Percentiles rank a stretch among this genome's conserved stretches.
These are phyloP conservation scores for Cynara cardunculus DNA, from an alignment of 129 eudicot genomes.

Conservation along the genomic window DNA sequence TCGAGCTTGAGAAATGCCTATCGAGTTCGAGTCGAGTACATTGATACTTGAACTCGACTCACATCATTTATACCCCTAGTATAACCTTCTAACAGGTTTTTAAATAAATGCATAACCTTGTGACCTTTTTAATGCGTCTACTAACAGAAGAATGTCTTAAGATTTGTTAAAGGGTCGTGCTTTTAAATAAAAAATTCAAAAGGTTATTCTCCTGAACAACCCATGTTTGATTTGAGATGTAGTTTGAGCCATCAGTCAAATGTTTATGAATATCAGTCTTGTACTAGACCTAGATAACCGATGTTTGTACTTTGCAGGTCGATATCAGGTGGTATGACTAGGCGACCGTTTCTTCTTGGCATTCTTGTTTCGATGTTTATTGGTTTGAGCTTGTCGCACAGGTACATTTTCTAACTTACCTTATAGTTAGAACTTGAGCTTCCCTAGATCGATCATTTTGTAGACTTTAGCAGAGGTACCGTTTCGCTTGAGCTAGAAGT, in stretches of 20 bases:
- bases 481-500: neutral
- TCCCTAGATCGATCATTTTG: conserved; percentile 18
- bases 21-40: too few relatives aligned
- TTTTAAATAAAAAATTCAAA: too few relatives aligned
- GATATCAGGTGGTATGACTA: conserved; percentile 23
- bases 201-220: too few relatives aligned
- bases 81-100: too few relatives aligned
- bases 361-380: conserved; percentile 32
- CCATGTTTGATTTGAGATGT: neutral
- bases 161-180: too few relatives aligned
- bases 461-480: conserved; percentile 12
- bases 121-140: too few relatives aligned
- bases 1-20: too few relatives aligned
- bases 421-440: conserved; percentile 6
- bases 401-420: conserved; percentile 18
- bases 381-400: conserved; percentile 18
- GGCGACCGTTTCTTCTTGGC: conserved; percentile 22
- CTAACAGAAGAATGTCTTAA: too few relatives aligned
- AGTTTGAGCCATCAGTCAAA: too few relatives aligned
- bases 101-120: too few relatives aligned
- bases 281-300: neutral
- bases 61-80: too few relatives aligned
- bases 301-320: conserved; percentile 28
- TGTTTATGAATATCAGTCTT: neutral
- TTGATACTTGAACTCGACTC: too few relatives aligned